Conservation (phyloP, 148 eudicot genomes). For the Chenopodium album region DNA sequence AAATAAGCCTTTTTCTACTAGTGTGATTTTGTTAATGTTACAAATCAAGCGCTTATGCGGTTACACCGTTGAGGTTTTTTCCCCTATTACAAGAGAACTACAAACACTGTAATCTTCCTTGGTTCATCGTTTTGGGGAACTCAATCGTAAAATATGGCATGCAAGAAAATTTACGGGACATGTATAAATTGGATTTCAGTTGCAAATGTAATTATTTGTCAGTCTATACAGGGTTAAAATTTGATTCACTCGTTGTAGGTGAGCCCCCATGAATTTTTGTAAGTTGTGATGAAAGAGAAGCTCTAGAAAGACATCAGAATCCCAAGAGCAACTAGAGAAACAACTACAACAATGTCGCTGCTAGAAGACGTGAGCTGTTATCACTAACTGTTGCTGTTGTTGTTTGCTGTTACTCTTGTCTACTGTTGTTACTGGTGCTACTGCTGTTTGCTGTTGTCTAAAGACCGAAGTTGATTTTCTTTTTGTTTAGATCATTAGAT, state of each 20-base stretch:
- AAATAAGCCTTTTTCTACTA: no score
- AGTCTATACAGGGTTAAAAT: neutral
- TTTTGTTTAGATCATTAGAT: no score
- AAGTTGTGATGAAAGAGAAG: constrained; percentile 77
- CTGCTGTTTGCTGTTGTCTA: no score
- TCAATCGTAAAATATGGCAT: constrained; percentile 92
- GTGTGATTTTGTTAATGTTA: constrained; percentile 92
- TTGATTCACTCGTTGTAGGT: constrained; percentile 52
- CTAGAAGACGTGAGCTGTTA: no score
- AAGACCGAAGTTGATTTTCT: no score
- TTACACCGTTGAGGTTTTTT: constrained; percentile 92
- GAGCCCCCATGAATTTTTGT: constrained; percentile 96
- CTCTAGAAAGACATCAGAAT: no score
- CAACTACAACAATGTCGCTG: no score
- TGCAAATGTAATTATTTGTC: neutral
- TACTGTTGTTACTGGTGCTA: no score
- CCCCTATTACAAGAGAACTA: constrained; percentile 91
- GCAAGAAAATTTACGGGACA: constrained; percentile 95
- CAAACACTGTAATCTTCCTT: constrained; percentile 70
- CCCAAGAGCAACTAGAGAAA: no score
- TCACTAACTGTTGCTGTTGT: no score
- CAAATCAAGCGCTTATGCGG: constrained; percentile 94
- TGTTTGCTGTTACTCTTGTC: no score
- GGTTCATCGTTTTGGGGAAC: constrained; percentile 96
- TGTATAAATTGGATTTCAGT: constrained; percentile 30